Base-by-base conservation (phyloP, 768 basidiomycete species). In the Boletus subparvulus region DNA sequence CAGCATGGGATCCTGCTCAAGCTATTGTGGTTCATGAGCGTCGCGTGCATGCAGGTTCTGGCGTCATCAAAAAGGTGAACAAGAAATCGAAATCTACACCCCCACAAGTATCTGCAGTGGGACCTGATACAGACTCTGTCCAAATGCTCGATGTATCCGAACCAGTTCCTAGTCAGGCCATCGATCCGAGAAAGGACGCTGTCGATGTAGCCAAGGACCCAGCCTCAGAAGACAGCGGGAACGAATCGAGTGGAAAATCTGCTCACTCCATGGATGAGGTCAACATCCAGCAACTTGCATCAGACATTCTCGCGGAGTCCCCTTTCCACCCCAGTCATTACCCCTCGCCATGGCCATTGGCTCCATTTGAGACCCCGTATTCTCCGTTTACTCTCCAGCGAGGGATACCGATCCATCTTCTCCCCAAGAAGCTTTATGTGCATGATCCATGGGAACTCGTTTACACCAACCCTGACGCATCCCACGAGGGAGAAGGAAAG, bases 391-490 rank as follows among this genome's bases (percentile, higher is more conserved):
- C 42, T 21, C 69, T 77, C 16, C 68, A 71, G 50, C 60, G 70
- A 13, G 52, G 62, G 9, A 60, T 77, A 56, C 71, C 75, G 0
- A 63, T 69, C 6, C 66, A 74, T 32, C 66, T 73, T 21, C 69
- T 78, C 24, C 79, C 79, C 0, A 64, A 76, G 64, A 76, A 66
- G 50, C 70, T 79, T n/a, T 50, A 74, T 21, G 75, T 80, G 0
- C 78, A 80, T 48, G 78, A 79, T 55, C 79, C 79, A 1, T 76
- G 68, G 65, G 63, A 70, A 37, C 60, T 75, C 17, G 63, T 74
- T 16, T 30, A 46, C 13, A 12, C n/a, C 26, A 1, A 35, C 24
- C 13, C 33, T 13, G 3, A 41, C 5, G n/a, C 11, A 10, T 1
- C 16, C 32, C n/a, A 8, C 11, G 17, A 55, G 12, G 13, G 9